Base-by-base conservation (phyloP, 1,139 yeast genomes). In the Candida neerlandica region DNA sequence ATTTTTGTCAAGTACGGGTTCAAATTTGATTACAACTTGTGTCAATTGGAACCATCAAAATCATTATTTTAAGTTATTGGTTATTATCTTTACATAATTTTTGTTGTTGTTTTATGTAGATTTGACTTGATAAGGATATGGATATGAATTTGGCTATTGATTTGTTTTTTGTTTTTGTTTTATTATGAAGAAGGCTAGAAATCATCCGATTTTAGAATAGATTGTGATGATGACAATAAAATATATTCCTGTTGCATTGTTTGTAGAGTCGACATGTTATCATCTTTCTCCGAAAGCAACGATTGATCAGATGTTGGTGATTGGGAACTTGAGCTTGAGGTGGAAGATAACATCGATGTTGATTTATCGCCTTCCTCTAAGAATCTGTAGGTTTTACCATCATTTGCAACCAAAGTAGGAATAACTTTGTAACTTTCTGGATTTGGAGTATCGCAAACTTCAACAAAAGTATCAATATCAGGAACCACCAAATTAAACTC, bases 1-100 rank as follows among this genome's bases (percentile, higher is more conserved):
- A 70, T 72, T 14, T 70, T 68, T 55, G 59, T 69, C 30, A 76
- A 75, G 54, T 58, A 64, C 54, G 76, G 72, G 4, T 74, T 73
- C 57, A 68, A 64, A 53, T 68, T 71, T 54, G 77, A 73, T 48
- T 58, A 57, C 29, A 63, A 54, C 38, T 58, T 66, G 48, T 64
- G 71, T 53, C 73, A 69, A 52, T 45, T 58, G 29, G 65, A 60
- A 44, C 75, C 77, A 18, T 62, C 72, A 11, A 60, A 57, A 35
- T 58, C 59, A 44, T 58, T 69, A 40, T 56, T 62, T 45, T 63
- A 46, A 48, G 21, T 23, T 29, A 30, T 29, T 11, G 4, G 33
- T n/a, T n/a, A n/a, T 29, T 11, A 6, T 10, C 14, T 23, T 11
- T 26, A 19, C 12, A 18, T 39, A 32, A 18, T 40, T 33, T 21